These are phyloP conservation scores for Talaromyces amestolkiae DNA, from an alignment of 2,329 filamentous ascomycete genomes.

Conservation along the genomic window DNA sequence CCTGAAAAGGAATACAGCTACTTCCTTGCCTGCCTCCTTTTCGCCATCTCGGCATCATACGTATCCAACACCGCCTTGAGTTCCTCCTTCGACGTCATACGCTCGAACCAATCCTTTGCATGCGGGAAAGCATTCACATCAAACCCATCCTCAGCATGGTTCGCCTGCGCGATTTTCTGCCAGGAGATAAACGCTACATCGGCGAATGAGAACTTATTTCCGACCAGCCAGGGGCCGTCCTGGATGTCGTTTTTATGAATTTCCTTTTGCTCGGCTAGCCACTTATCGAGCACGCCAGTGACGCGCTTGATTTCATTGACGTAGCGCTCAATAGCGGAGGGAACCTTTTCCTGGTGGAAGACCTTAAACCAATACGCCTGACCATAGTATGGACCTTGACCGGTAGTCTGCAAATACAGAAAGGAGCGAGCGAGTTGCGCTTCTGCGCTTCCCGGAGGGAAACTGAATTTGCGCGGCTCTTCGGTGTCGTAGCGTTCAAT, in stretches of 20 bases:
- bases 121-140: conserved; percentile 1
- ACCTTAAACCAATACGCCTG: conserved; percentile 17
- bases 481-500: conserved; percentile 23
- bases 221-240: conserved; percentile 31
- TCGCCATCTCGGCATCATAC: background rate
- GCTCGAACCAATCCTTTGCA: conserved; percentile 6
- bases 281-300: conserved; percentile 14
- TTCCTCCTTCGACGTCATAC: conserved; percentile 10
- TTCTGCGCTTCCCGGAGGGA: conserved; percentile 15
- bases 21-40: background rate
- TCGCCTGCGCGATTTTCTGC: conserved; percentile 1
- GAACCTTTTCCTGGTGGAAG: conserved; percentile 11
- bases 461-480: conserved; percentile 21
- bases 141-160: background rate
- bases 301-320: conserved; percentile 15
- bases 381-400: conserved; percentile 19
- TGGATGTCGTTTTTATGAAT: background rate
- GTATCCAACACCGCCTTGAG: background rate
- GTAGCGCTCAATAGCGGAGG: conserved; percentile 13
- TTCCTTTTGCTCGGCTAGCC: conserved; percentile 24
- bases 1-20: background rate
- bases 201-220: conserved; percentile 13
- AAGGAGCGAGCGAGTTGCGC: conserved; percentile 11
- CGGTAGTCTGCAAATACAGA: conserved; percentile 10
- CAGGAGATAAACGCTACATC: conserved; percentile 17